These are phyloP conservation scores for Hippophae rhamnoides DNA, from an alignment of 306 rosid genomes.

Conservation along the genomic window DNA sequence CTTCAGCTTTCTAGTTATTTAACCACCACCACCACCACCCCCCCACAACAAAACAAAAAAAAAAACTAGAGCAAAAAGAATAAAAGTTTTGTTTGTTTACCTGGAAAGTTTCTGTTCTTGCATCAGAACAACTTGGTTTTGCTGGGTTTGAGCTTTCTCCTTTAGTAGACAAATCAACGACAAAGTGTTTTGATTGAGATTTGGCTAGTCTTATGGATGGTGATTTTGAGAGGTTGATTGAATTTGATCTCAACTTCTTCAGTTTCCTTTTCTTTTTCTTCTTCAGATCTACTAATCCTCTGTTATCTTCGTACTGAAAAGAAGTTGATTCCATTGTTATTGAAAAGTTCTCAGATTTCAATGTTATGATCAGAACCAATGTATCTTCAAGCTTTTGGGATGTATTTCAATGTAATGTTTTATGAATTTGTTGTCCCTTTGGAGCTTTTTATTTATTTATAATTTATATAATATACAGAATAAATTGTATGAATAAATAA, in stretches of 20 bases:
- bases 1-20: too few relatives aligned
- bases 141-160: constrained; percentile 22
- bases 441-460: too few relatives aligned
- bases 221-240: constrained; percentile 48
- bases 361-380: not conserved
- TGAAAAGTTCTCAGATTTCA: constrained; percentile 20
- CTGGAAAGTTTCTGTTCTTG: constrained; percentile 42
- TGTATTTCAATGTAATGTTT: too few relatives aligned
- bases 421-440: too few relatives aligned
- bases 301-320: constrained; percentile 9
- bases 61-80: not conserved
- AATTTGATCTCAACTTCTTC: constrained; percentile 49
- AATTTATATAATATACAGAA: too few relatives aligned
- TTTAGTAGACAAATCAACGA: constrained; percentile 12
- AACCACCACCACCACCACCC: too few relatives aligned
- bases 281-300: constrained; percentile 13
- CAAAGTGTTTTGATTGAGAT: constrained; percentile 21
- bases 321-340: constrained; percentile 21
- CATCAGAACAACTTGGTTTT: constrained; percentile 35
- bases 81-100: constrained; percentile 24
- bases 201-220: constrained; percentile 30
- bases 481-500: too few relatives aligned
- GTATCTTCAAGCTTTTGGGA: constrained; percentile 15
- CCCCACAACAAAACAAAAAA: not conserved
- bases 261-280: constrained; percentile 37